Conservation (phyloP, 176 grass and related monocot genomes). For the Phyllostachys edulis region DNA sequence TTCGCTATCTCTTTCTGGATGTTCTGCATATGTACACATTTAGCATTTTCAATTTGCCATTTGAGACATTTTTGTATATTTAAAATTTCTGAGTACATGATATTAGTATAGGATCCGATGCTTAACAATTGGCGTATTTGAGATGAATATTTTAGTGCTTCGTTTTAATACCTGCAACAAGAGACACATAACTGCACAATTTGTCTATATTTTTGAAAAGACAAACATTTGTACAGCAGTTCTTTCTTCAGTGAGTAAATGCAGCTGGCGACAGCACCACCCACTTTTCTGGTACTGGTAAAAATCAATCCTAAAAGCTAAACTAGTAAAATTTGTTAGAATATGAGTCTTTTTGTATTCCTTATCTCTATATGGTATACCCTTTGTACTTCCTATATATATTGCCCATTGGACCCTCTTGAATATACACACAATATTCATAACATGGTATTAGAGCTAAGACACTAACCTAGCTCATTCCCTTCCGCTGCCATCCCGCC, state of each 20-base stretch:
- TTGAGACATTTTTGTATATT: background rate
- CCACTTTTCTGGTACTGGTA: background rate
- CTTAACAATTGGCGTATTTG: background rate
- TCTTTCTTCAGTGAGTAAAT: background rate
- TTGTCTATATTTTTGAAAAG: background rate
- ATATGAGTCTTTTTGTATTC: too few species aligned
- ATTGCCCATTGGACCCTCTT: too few species aligned
- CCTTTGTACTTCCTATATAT: too few species aligned
- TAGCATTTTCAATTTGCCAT: constrained; percentile 5
- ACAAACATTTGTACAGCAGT: background rate
- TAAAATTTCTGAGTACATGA: constrained; percentile 8
- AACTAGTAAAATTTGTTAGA: background rate
- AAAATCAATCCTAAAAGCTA: background rate
- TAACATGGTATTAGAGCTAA: too few species aligned
- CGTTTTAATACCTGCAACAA: background rate
- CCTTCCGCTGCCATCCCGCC: too few species aligned
- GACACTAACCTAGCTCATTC: too few species aligned
- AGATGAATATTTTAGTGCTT: background rate
- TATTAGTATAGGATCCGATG: background rate
- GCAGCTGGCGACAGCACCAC: background rate
- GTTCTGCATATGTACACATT: background rate
- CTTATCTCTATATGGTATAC: too few species aligned
- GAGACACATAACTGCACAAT: background rate
- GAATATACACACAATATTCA: too few species aligned
- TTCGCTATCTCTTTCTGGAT: background rate